These are phyloP conservation scores for Brasenia schreberi DNA, from an alignment of 164 flowering plant genomes.

Conservation along the genomic window DNA sequence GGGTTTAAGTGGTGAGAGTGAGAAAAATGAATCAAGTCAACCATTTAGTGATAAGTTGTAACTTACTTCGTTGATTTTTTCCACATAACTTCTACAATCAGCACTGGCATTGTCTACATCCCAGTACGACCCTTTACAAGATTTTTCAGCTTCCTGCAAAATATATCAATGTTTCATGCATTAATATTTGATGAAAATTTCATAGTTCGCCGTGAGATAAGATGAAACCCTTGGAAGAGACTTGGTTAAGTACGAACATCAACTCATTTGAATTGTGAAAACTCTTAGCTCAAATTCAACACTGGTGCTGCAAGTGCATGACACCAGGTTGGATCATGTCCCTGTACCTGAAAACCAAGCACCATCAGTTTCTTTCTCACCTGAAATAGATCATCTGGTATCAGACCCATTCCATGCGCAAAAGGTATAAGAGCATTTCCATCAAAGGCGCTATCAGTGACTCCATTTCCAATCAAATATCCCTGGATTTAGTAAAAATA, in stretches of 20 bases:
- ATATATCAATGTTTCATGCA: neutral
- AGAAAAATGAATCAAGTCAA: neutral
- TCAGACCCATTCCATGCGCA: slow-evolving; percentile 92
- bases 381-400: slow-evolving; percentile 57
- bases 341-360: no score
- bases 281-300: no score
- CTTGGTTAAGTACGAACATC: no score
- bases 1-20: neutral
- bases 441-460: slow-evolving; percentile 49
- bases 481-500: slow-evolving; percentile 32
- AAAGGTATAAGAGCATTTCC: slow-evolving; percentile 89
- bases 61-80: slow-evolving; percentile 45
- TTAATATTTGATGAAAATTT: no score
- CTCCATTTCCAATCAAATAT: slow-evolving; percentile 85
- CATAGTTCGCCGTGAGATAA: no score
- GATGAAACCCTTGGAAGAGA: no score
- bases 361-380: slow-evolving; percentile 17
- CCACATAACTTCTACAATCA: slow-evolving; percentile 30
- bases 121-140: slow-evolving; percentile 54
- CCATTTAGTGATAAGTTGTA: neutral
- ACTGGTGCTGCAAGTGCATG: no score
- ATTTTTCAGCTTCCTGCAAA: slow-evolving; percentile 30
- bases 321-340: no score
- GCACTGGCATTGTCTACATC: slow-evolving; percentile 15
- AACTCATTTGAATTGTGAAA: no score